Evolutionary conservation across 768 basidiomycete species (phyloP), one percentile per base, ranked within the genome.

Genomic region (Hericium erinaceus): DNA sequence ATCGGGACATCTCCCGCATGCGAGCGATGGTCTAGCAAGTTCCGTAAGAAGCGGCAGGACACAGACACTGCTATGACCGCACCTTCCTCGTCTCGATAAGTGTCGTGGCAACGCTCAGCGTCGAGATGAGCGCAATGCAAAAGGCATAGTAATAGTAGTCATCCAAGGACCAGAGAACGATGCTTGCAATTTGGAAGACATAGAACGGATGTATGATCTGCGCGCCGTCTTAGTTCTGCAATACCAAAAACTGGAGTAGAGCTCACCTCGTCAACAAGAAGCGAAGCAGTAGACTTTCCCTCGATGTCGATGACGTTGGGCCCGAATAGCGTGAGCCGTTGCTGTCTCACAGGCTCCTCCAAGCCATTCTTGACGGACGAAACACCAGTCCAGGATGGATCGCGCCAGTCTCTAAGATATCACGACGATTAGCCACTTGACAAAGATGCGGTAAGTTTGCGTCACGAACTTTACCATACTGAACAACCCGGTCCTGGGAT

Each of bases 101-200:
- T 0, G 95, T 98, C 2, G 89, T 88, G 1, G 77, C 68, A 60
- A 98, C 88, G 65, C 91, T 95, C 58, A 87, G 75, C 37, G 85
- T 73, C 38, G 91, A 94, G 65, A 99, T 98, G 44, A 97, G 74
- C 28, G 85, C 92, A 64, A 98, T 99, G 64, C 94, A 97, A 64
- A 95, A 95, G 11, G 95, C 95, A 69, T 98, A 98, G 66, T 98
- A 98, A 64, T 87, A 93, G 67, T 98, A 99, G 68, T 98, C 81
- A 62, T 99, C 97, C 54, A 98, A 65, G 1, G 89, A 88, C 97
- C 97, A 99, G 6, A 99, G 74, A 40, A 90, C 74, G 63, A 98
- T 89, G 62, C 93, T 97, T 52, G 92, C 92, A 62, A 98, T 85
- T 78, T 99, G 97, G 67, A 99, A 99, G 56, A 99, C 87, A 68